phyloP scores from a whole-genome alignment of 2,329 filamentous ascomycete species.

The Pseudogymnoascus sp. region DNA sequence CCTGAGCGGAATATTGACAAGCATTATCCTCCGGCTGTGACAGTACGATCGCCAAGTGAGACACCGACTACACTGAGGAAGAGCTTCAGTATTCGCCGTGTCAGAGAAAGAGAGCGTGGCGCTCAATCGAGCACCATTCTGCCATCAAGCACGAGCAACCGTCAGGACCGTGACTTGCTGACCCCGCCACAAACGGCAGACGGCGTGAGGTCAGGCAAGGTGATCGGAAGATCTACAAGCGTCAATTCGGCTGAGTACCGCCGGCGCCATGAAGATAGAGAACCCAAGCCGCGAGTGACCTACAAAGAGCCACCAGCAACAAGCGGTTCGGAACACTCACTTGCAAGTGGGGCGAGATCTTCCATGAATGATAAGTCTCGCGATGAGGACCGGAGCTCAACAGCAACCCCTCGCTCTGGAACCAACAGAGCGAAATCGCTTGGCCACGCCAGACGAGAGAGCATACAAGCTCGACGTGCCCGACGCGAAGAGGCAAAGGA shows the following conservation, averaged over 20 bases:
- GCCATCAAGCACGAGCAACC: slow-evolving; percentile 53
- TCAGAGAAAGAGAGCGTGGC: slow-evolving; percentile 41
- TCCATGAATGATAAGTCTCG: slow-evolving; percentile 40
- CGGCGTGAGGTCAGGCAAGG: slow-evolving; percentile 52
- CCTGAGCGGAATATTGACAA: slow-evolving; percentile 51
- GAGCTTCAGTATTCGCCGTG: slow-evolving; percentile 75
- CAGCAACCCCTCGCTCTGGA: slow-evolving; percentile 45
- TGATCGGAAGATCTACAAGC: slow-evolving; percentile 77
- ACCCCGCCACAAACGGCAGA: slow-evolving; percentile 61
- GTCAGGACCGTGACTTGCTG: slow-evolving; percentile 70
- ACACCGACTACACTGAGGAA: slow-evolving; percentile 59
- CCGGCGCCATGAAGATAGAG: slow-evolving; percentile 50
- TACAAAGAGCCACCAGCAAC: slow-evolving; percentile 61
- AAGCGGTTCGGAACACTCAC: slow-evolving; percentile 72
- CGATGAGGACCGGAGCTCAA: slow-evolving; percentile 36
- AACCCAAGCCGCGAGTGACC: slow-evolving; percentile 41
- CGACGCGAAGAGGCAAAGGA: slow-evolving; percentile 64
- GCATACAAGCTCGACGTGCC: slow-evolving; percentile 77
- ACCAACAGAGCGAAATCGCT: slow-evolving; percentile 76
- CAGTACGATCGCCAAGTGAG: slow-evolving; percentile 70
- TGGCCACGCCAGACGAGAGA: slow-evolving; percentile 81
- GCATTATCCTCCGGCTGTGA: slow-evolving; percentile 63
- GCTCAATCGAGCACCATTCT: slow-evolving; percentile 39
- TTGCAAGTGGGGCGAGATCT: neutral
- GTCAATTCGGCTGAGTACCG: slow-evolving; percentile 82